These are phyloP conservation scores for Cladosporium colombiae DNA, from an alignment of 2,329 filamentous ascomycete genomes.

Conservation along the genomic window DNA sequence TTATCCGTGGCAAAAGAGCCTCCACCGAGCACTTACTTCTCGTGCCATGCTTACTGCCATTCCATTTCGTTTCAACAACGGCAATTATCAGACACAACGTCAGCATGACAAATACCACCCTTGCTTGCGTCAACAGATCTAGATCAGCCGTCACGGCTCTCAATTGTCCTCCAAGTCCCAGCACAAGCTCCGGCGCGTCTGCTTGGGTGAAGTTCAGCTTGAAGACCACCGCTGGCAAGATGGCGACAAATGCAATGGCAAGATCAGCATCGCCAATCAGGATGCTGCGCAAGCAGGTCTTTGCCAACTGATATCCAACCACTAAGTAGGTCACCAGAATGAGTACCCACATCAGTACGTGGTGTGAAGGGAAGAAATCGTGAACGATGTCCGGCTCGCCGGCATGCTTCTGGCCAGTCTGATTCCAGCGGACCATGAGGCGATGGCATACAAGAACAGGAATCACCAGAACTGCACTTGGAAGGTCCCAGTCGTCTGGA, in stretches of 20 bases:
- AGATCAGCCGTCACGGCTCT: constrained; percentile 30
- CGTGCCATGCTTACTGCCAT: background rate
- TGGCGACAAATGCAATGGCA: constrained; percentile 44
- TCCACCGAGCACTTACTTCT: background rate
- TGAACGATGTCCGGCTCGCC: constrained; percentile 87
- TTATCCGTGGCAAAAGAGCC: background rate
- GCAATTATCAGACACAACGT: constrained; percentile 35
- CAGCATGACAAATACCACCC: constrained; percentile 42
- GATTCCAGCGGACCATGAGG: constrained; percentile 81
- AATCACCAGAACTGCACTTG: constrained; percentile 19
- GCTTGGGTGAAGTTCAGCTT: constrained; percentile 86
- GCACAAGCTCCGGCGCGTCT: constrained; percentile 74
- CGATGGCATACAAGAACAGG: constrained; percentile 62
- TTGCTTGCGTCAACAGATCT: constrained; percentile 39
- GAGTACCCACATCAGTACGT: constrained; percentile 71
- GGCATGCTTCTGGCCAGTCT: constrained; percentile 94
- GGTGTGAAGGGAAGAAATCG: constrained; percentile 64
- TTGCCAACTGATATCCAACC: constrained; percentile 50
- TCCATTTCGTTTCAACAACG: constrained; percentile 20
- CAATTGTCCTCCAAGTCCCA: constrained; percentile 47
- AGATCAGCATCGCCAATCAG: constrained; percentile 33
- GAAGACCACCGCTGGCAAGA: constrained; percentile 69
- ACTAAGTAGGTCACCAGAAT: constrained; percentile 69
- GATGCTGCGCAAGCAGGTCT: constrained; percentile 32
- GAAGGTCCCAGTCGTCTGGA: background rate